A percentile compares a stretch with the other conserved stretches of the same genome.
Evolutionary conservation across 441 rosid species (phyloP).

Genomic region (Macaranga tanarius): DNA sequence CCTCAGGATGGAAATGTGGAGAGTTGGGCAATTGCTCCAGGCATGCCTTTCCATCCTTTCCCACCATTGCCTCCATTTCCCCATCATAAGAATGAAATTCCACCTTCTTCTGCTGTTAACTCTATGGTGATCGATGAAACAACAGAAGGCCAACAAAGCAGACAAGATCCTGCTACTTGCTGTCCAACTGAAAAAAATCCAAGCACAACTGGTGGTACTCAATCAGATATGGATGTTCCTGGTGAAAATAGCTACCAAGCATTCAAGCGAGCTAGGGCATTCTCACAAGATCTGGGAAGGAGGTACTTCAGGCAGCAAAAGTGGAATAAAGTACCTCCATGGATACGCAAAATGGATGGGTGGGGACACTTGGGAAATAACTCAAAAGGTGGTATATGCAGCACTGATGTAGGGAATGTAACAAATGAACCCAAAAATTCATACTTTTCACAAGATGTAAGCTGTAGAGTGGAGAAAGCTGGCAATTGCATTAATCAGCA

Average conservation of each 20-base stretch:
- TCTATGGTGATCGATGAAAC: conserved; percentile 19
- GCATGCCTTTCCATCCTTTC: conserved; percentile 83
- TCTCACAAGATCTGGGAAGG: conserved; percentile 60
- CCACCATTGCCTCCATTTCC: conserved; percentile 87
- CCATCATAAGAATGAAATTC: conserved; percentile 36
- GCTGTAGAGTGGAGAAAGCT: conserved; percentile 40
- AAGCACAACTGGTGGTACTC: conserved; percentile 35
- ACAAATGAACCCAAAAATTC: conserved; percentile 35
- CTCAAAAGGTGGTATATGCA: conserved; percentile 36
- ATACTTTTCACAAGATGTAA: conserved; percentile 36
- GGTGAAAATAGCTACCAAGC: conserved; percentile 33
- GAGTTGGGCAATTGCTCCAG: conserved; percentile 79
- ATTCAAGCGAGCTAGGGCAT: conserved; percentile 50
- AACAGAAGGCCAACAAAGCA: conserved; percentile 24
- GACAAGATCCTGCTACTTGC: conserved; percentile 28
- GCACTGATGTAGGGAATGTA: conserved; percentile 31
- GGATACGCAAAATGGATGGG: conserved; percentile 47
- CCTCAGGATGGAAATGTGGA: conserved; percentile 43
- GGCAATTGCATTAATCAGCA: conserved; percentile 38
- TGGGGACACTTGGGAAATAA: conserved; percentile 35
- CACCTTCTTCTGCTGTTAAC: conserved; percentile 24
- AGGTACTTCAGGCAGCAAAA: conserved; percentile 87
- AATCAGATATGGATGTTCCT: conserved; percentile 30
- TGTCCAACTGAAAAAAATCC: conserved; percentile 32
- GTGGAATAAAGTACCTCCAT: conserved; percentile 48